Base-by-base conservation (phyloP, 768 basidiomycete species). In the Auriscalpium microsporum region DNA sequence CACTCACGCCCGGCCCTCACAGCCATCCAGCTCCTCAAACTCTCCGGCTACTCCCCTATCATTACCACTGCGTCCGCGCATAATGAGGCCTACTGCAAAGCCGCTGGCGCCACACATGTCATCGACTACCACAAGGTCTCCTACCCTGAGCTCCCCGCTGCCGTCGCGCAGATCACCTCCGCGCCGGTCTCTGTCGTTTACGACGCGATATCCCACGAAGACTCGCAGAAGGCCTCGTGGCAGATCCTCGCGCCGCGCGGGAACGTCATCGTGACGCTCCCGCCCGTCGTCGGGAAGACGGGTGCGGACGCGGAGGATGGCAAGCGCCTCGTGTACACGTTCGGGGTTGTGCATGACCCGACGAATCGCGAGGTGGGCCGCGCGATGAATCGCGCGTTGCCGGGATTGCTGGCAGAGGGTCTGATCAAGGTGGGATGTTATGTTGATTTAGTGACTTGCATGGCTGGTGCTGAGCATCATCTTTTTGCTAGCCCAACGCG, bases 401-500 rank as follows among this genome's bases (percentile, higher is more conserved):
- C 28, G 28, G 28, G 28, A 28, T 28, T 28, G 4, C 28, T 28
- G 28, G 28, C 28, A 28, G 28, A 28, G 28, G 28, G 28, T 28
- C 28, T 28, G 5, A 28, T 28, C 28, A 28, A 28, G 28, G 28
- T 28, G 28, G 7, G 28, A 0, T 28, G 28, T 28, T 5, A 2
- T 2, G 23, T 28, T 28, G 28, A 7, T 28, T 28, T 28, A 28
- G 28, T 28, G 28, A 28, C 2, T 4, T 28, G 28, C 28, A 28
- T 28, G 28, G 28, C 28, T 28, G 28, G 28, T 28, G 28, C 28
- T 28, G 28, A 28, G 28, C 28, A 4, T 28, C 5, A 28, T 28
- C 2, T 4, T 28, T 28, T 28, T 28, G 28, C 28, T 45, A 73
- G 76, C 75, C 78, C 0, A 71, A 71, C 56, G 63, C 66, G n/a